Base-by-base conservation (phyloP, 495 filamentous ascomycete genomes). In the Neurospora cerealis region DNA sequence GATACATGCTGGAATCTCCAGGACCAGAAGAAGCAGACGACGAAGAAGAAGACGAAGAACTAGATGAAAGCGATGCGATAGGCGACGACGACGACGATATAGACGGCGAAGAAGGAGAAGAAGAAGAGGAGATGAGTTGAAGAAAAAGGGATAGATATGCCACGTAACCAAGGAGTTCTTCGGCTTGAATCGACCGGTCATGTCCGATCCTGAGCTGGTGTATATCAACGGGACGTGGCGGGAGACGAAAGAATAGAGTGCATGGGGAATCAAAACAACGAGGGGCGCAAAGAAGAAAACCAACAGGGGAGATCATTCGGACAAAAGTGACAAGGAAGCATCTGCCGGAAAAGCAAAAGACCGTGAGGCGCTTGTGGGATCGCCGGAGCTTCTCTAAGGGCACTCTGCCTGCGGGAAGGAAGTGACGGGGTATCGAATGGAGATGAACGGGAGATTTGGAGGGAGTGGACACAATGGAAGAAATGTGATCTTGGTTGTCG, bases 1-100 rank as follows among this genome's bases (percentile, higher is more conserved):
- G 83, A 9, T 88, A 87, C 71, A 62, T 74, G 36, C 75, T 89
- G 9, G 81, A 87, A 71, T 62, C 28, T 8, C 54, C 15, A 9
- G 76, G 73, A 5, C 80, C 82, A 11, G 79, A 75, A 2, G 71
- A 77, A 40, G 28, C 70, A 38, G 74, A 72, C 5, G 74, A 62
- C 28, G 75, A 73, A 32, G 73, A 74, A 17, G 78, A 76, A 10
- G 74, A 76, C 24, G 75, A 74, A 2, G 76, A 75, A 5, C 70
- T 44, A 10, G 78, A 76, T 34, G 73, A 76, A n/a, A 73, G 73
- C 69, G 75, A 78, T 39, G 74, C 54, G 13, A 32, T 72, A 62
- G 75, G 75, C 24, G 78, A 75, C 32, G 77, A 76, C 6, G 78
- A 77, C 9, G 78, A 79, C 34, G 76, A 75, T 7, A 60, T 74